Base-by-base conservation (phyloP, 768 basidiomycete species). In the Suillus plorans region DNA sequence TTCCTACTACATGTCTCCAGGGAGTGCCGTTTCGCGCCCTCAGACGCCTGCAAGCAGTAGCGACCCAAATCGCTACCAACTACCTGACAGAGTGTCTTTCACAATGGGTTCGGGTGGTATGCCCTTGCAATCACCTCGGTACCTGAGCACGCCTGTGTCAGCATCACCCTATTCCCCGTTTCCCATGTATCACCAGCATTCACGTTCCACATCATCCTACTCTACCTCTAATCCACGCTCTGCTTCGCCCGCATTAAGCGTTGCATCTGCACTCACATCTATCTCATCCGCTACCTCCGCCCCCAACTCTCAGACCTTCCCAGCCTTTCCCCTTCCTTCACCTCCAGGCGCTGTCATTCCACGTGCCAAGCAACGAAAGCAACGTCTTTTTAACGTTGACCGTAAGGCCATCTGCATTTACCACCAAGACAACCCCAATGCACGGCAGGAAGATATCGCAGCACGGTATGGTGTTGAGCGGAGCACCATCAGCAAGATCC, bases 401-500 rank as follows among this genome's bases (percentile, higher is more conserved):
- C 87, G 91, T 68, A 89, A 88, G 72, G 80, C 82, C 18, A 94
- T 96, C 63, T 95, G 94, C 70, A 63, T 81, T 14, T 89, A 86
- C 73, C 85, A 88, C 65, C 77, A 81, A 61, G 77, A 86, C 4
- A 80, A 92, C 70, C 90, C 89, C 0, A 84, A 85, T 61, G 81
- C 85, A 22, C 85, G 90, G 64, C 94, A 96, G 75, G 92, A 95
- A 71, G 91, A 94, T 72, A 93, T 96, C 69, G 94, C 90, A 5
- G 79, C 80, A 13, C 78, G 79, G 39, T 95, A 89, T 73, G 85
- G 86, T 59, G 90, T 95, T 65, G 94, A 96, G 72, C 87, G 94
- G 61, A 95, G 92, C 78, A 96, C 94, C n/a, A 89, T 96, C 75
- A 92, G 90, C 78, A 95, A 96, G 79, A 95, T 94, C 67, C 82